phyloP scores from a whole-genome alignment of 2,329 filamentous ascomycete species.

The Colletotrichum sublineola region DNA sequence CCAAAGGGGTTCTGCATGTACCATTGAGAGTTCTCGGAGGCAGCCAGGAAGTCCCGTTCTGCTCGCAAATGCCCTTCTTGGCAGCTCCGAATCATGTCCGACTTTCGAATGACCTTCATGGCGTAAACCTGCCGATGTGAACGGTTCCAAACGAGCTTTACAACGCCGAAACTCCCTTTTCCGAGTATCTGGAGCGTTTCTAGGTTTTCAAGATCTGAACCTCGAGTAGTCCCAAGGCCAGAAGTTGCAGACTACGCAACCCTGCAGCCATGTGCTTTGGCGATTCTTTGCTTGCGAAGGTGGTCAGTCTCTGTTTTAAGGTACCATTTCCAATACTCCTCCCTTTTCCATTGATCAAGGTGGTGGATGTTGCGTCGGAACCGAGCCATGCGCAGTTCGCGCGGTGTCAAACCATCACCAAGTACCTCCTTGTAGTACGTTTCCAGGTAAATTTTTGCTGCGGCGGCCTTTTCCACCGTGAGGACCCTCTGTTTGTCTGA shows the following conservation, averaged over 20 bases:
- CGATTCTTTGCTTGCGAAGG: conserved; percentile 28
- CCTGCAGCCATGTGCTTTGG: conserved; percentile 25
- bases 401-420: conserved; percentile 59
- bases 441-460: conserved; percentile 89
- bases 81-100: conserved; percentile 88
- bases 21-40: conserved; percentile 88
- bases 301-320: conserved; percentile 69
- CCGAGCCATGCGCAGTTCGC: conserved; percentile 71
- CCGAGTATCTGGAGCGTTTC: conserved; percentile 86
- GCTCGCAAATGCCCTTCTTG: conserved; percentile 94
- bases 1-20: conserved; percentile 49
- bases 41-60: conserved; percentile 91
- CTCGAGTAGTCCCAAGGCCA: background rate
- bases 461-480: conserved; percentile 83
- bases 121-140: conserved; percentile 76
- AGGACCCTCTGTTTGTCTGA: conserved; percentile 45
- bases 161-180: conserved; percentile 95
- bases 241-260: conserved; percentile 19
- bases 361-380: conserved; percentile 75
- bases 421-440: conserved; percentile 83
- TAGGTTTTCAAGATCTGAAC: conserved; percentile 68
- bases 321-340: conserved; percentile 63
- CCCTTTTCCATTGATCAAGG: conserved; percentile 64
- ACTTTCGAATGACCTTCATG: conserved; percentile 98
- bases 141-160: conserved; percentile 81